These are phyloP conservation scores for Alternaria alternata DNA, from an alignment of 2,329 filamentous ascomycete species.

Conservation along the genomic window DNA sequence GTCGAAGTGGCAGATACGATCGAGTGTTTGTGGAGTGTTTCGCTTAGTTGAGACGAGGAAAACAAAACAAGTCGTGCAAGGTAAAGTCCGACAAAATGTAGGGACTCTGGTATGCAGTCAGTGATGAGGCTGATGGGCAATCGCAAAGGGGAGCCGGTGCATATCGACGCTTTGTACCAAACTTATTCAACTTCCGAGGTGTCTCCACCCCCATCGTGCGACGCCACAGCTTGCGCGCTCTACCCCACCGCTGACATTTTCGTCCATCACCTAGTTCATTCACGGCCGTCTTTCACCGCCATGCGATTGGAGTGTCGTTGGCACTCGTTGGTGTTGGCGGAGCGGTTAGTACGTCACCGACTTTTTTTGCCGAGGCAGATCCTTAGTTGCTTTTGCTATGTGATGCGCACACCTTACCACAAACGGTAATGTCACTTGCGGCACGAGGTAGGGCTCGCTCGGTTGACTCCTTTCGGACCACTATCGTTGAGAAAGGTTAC, in stretches of 20 bases:
- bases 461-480: background rate
- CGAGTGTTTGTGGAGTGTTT: background rate
- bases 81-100: background rate
- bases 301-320: conserved; percentile 2
- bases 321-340: background rate
- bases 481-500: background rate
- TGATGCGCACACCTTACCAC: conserved; percentile 3
- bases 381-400: background rate
- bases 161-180: conserved; percentile 3
- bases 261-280: background rate
- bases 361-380: conserved; percentile 11
- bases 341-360: conserved; percentile 6
- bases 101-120: background rate
- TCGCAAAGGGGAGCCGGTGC: conserved; percentile 9
- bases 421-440: conserved; percentile 1
- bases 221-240: conserved; percentile 3
- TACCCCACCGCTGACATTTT: background rate
- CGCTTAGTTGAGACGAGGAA: too few species aligned
- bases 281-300: background rate
- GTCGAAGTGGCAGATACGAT: background rate
- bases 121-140: background rate
- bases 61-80: too few species aligned
- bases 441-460: background rate
- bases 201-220: conserved; percentile 5
- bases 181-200: background rate